These are phyloP conservation scores for Populus alba DNA, from an alignment of 345 rosid species.

Conservation along the genomic window DNA sequence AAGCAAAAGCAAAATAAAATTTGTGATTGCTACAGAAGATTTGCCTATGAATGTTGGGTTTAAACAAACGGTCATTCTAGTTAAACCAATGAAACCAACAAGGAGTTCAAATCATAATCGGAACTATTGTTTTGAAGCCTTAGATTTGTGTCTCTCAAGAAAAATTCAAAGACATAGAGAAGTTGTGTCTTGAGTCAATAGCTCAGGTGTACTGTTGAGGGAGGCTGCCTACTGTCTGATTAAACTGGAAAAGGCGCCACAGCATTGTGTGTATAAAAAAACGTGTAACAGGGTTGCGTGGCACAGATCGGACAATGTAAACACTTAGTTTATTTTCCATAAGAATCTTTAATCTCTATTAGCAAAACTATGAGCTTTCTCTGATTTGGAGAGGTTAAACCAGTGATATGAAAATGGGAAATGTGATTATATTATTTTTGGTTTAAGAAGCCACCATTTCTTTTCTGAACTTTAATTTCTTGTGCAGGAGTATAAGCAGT, in stretches of 20 bases:
- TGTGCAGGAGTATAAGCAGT: conserved; percentile 65
- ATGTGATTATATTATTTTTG: not conserved
- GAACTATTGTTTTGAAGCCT: not conserved
- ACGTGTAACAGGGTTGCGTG: not conserved
- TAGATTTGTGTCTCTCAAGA: not conserved
- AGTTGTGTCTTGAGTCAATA: not conserved
- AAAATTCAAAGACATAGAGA: not conserved
- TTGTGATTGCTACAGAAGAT: not conserved
- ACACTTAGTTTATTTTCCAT: not conserved
- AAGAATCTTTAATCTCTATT: not conserved
- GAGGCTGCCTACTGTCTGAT: not conserved
- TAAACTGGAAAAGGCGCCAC: not conserved
- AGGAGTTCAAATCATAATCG: not conserved
- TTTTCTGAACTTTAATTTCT: not conserved
- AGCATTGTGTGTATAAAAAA: not conserved
- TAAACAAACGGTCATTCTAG: not conserved
- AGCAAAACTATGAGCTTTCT: not conserved
- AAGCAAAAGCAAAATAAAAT: not conserved
- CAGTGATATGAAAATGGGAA: not conserved
- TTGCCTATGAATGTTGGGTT: not conserved
- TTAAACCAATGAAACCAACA: not conserved
- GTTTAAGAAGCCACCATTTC: not conserved
- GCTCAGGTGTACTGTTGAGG: not conserved
- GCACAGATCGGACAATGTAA: not conserved
- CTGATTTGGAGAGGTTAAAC: not conserved